Percentiles rank a stretch among this genome's conserved stretches.
phyloP scores from a whole-genome alignment of 73 alveolate genomes.

The Symbiodinium pilosum region DNA sequence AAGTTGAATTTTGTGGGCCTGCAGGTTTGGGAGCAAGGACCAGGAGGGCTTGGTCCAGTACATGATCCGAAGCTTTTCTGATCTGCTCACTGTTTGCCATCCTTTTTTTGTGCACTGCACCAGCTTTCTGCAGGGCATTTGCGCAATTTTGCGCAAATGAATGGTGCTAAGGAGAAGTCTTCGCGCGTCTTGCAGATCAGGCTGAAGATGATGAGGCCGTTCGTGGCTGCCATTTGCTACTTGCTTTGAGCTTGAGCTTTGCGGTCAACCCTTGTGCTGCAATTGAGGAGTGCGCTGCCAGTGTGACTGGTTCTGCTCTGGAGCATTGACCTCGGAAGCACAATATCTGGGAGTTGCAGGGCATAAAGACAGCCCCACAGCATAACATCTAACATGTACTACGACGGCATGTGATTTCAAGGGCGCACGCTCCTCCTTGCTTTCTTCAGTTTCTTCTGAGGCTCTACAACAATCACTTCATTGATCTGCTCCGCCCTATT shows the following conservation, averaged over 20 bases:
- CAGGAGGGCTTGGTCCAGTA: constrained; percentile 68
- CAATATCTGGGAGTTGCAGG: too few relatives aligned
- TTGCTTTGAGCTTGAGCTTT: neutral
- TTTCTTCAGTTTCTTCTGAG: neutral
- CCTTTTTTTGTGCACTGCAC: neutral
- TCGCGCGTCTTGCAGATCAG: constrained; percentile 58
- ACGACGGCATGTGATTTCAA: too few relatives aligned
- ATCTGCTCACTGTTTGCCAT: neutral
- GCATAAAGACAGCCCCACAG: too few relatives aligned
- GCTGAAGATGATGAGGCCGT: neutral
- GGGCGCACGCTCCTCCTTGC: neutral
- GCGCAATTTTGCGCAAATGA: too few relatives aligned
- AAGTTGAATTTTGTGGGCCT: too few relatives aligned
- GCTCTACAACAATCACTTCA: constrained; percentile 81
- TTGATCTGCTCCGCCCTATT: constrained; percentile 48
- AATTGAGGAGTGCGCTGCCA: neutral
- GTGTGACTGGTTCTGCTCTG: neutral
- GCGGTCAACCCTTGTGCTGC: too few relatives aligned
- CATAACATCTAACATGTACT: too few relatives aligned
- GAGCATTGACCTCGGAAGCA: neutral
- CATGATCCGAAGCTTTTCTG: constrained; percentile 5
- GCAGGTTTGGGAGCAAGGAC: constrained; percentile 40
- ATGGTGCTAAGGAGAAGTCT: constrained; percentile 14
- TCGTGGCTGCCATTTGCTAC: neutral
- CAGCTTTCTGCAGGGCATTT: too few relatives aligned